Evolutionary conservation across 2,329 filamentous ascomycete genomes (phyloP), one percentile per base, ranked within the genome.

Genomic region (Dendrostoma leiphaemia): DNA sequence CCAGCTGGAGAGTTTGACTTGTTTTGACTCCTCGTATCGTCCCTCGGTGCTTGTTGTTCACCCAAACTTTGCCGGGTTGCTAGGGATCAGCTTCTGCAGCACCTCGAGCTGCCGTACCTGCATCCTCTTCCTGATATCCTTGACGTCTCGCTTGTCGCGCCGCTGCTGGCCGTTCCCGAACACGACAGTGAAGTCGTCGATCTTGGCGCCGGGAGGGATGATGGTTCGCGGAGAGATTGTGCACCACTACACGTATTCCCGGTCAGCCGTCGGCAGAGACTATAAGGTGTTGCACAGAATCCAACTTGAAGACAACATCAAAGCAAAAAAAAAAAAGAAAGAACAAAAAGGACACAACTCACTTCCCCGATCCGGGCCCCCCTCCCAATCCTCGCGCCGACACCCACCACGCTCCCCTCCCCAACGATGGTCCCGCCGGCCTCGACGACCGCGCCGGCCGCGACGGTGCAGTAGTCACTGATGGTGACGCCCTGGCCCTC

Each of bases 171-270:
- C 85, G 54, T 82, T 80, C 0, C 86, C 85, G 69, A 83, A 91
- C 21, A 91, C 73, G 5, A 91, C 87, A 0, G 84, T 86, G 66
- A 81, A 84, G 56, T 90, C 86, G 0, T 81, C 81, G 0, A 92
- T 65, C 10, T 74, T 70, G 29, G 83, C 80, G 0, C 81, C 79
- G 9, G 83, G 79, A 0, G 72, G 69, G 38, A 91, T 73, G 24
- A 78, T 74, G 23, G 81, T 85, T 56, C 82, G 76, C 0, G 88
- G 80, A 7, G 88, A 86, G 48, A 92, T 77, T 21, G 87, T 90
- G 63, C 87, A 82, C 77, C 86, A 69, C 21, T 29, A 6, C n/a
- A n/a, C n/a, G 17, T 15, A 6, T 1, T 1, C 13, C 9, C 3
- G n/a, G 50, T 53, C 43, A 53, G 50, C 17, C 13, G 12, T 23